phyloP scores from a whole-genome alignment of 768 basidiomycete genomes.

The Pulveroboletus sp. region DNA sequence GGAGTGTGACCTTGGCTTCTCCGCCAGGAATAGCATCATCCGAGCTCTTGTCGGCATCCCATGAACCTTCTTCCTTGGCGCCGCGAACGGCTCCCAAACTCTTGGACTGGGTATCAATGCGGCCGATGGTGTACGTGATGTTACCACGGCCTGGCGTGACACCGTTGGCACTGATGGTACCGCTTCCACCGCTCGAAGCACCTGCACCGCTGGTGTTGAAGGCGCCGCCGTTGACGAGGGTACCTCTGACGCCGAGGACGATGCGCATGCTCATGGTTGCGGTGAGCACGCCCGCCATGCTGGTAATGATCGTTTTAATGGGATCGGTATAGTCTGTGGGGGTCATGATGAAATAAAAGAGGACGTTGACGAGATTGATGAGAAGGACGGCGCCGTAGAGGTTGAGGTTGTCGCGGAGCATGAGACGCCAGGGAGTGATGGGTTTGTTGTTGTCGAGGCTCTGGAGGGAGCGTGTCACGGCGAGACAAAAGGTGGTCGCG shows the following conservation, averaged over 20 bases:
- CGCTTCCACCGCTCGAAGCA: constrained; percentile 47
- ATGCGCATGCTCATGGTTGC: constrained; percentile 88
- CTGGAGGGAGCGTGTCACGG: constrained; percentile 21
- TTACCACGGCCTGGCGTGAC: constrained; percentile 27
- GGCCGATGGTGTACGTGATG: constrained; percentile 41
- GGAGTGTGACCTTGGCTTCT: constrained; percentile 34
- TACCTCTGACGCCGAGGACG: constrained; percentile 77
- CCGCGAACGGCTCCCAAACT: constrained; percentile 42
- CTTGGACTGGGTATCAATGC: constrained; percentile 52
- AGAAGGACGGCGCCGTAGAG: constrained; percentile 79
- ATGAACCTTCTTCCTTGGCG: constrained; percentile 38
- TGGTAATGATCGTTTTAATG: constrained; percentile 79
- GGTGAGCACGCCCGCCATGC: constrained; percentile 85
- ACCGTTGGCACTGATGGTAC: constrained; percentile 30
- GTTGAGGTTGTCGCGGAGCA: constrained; percentile 88
- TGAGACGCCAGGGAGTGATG: constrained; percentile 74
- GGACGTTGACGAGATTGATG: constrained; percentile 78
- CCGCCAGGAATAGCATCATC: constrained; percentile 34
- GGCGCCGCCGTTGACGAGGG: constrained; percentile 66
- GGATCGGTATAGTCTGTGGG: constrained; percentile 62
- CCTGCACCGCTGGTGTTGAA: constrained; percentile 56
- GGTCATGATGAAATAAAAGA: constrained; percentile 84
- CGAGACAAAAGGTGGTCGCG: constrained; percentile 30
- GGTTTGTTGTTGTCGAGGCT: constrained; percentile 48
- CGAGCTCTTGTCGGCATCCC: constrained; percentile 39